phyloP scores from a whole-genome alignment of 148 eudicot species.

The Mesembryanthemum crystallinum region DNA sequence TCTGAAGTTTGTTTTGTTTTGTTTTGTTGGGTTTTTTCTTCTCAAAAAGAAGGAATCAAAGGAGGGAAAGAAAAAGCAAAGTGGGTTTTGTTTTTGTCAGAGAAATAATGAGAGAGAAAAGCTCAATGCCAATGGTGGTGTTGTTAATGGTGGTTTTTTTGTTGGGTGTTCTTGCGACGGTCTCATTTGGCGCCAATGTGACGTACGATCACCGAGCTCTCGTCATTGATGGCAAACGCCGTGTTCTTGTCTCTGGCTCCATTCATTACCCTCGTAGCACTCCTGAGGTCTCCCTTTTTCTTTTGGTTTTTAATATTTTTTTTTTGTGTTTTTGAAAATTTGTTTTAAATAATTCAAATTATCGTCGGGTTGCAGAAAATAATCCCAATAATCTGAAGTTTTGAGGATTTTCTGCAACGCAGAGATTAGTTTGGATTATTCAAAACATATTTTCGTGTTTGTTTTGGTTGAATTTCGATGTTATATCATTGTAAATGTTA shows the following conservation, averaged over 20 bases:
- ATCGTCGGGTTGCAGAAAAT: too few relatives aligned
- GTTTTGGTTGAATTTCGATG: too few relatives aligned
- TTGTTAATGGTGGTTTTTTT: slow-evolving; percentile 9
- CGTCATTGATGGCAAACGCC: slow-evolving; percentile 77
- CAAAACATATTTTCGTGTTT: too few relatives aligned
- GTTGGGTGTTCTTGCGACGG: slow-evolving; percentile 26
- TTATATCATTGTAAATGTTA: background rate
- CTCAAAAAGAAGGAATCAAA: background rate
- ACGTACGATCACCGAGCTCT: slow-evolving; percentile 80
- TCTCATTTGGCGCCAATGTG: slow-evolving; percentile 58
- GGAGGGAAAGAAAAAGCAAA: background rate
- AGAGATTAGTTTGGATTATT: too few relatives aligned
- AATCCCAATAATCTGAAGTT: too few relatives aligned
- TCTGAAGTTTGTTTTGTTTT: too few relatives aligned
- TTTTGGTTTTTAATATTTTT: background rate
- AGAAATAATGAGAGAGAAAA: slow-evolving; percentile 8
- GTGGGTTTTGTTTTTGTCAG: background rate
- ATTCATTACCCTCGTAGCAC: slow-evolving; percentile 99
- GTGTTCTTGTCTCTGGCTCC: slow-evolving; percentile 77
- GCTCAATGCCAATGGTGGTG: background rate
- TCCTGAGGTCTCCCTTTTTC: slow-evolving; percentile 50
- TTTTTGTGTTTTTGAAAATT: background rate
- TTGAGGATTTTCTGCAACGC: too few relatives aligned
- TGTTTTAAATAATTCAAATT: too few relatives aligned
- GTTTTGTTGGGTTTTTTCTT: background rate